Percentiles rank a stretch among this genome's conserved stretches.
These are phyloP conservation scores for Cutaneotrichosporon mucoides DNA, from an alignment of 1,284 basidiomycete genomes.

Conservation along the genomic window DNA sequence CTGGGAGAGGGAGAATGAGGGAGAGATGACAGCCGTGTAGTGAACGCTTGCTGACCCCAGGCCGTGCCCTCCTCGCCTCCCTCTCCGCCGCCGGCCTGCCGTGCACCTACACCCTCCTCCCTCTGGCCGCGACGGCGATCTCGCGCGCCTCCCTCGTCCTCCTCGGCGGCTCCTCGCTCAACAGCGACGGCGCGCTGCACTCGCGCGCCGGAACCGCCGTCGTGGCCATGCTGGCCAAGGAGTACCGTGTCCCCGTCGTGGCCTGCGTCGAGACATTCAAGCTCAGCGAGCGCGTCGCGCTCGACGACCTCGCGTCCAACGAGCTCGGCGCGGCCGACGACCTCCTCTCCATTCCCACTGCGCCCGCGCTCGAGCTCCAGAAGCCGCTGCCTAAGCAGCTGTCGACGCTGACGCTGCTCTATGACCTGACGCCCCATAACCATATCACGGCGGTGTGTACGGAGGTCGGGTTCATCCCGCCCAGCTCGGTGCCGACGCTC, in stretches of 20 bases:
- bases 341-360: constrained; percentile 25
- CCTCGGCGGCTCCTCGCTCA: constrained; percentile 87
- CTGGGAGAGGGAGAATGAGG: not conserved
- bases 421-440: constrained; percentile 83
- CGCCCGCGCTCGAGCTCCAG: constrained; percentile 15
- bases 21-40: no score
- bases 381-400: constrained; percentile 43
- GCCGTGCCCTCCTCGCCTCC: constrained; percentile 70
- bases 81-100: constrained; percentile 71
- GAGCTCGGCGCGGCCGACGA: constrained; percentile 66
- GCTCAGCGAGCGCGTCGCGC: constrained; percentile 85
- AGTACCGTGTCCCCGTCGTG: constrained; percentile 83
- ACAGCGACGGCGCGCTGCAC: constrained; percentile 92
- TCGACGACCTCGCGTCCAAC: constrained; percentile 95
- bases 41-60: constrained; percentile 48
- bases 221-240: constrained; percentile 92
- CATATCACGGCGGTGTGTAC: constrained; percentile 94
- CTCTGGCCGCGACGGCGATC: constrained; percentile 80
- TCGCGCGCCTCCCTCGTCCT: constrained; percentile 75
- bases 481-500: constrained; percentile 56
- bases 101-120: constrained; percentile 86
- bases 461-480: constrained; percentile 80
- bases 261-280: constrained; percentile 99
- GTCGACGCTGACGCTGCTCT: constrained; percentile 75
- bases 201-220: constrained; percentile 92